Evolutionary conservation across 805 yeast genomes (phyloP), one percentile per base, ranked within the genome.

Genomic region (Cyberlindnera mississippiensis): DNA sequence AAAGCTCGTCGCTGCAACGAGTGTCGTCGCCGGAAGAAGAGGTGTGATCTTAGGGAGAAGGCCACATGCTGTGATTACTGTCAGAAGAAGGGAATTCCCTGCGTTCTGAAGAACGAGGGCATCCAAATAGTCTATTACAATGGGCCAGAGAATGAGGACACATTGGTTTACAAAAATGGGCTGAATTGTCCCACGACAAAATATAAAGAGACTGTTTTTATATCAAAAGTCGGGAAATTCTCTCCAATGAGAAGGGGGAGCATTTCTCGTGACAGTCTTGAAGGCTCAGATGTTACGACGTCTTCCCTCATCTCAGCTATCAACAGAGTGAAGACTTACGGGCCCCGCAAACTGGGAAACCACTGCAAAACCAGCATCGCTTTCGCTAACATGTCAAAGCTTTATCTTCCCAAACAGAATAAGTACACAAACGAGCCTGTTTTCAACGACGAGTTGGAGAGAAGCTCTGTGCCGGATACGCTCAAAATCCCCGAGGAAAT

Each of bases 21-120:
- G 35, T 47, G 51, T 28, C 44, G 45, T 28, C 37, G 48, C 37
- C 35, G 51, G 9, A 47, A 47, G 41, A 47, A 47, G 22, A 42
- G 42, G 13, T 45, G 49, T 30, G 35, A 30, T 13, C 15, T 33
- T 6, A 15, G 27, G 6, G 41, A 28, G 2, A 22, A 28, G 14
- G 37, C 32, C 4, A 12, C 18, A 7, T 26, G 41, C 16, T 47
- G 48, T 31, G 18, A 38, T 16, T 45, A 30, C 33, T 45, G 48
- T 17, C 13, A 33, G 15, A 40, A 40, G 35, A 48, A 48, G 34
- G 47, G 37, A 10, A 37, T 45, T 4, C 41, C 41, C 11, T 48
- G 51, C 18, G 39, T 41, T 2, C 8, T 44, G 17, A 28, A 44
- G 28, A 43, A 44, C 6, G 47, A 39, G 4, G 41, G 42, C 4